Base-by-base conservation (phyloP, 2,329 filamentous ascomycete species). In the Acrodontium crateriforme region DNA sequence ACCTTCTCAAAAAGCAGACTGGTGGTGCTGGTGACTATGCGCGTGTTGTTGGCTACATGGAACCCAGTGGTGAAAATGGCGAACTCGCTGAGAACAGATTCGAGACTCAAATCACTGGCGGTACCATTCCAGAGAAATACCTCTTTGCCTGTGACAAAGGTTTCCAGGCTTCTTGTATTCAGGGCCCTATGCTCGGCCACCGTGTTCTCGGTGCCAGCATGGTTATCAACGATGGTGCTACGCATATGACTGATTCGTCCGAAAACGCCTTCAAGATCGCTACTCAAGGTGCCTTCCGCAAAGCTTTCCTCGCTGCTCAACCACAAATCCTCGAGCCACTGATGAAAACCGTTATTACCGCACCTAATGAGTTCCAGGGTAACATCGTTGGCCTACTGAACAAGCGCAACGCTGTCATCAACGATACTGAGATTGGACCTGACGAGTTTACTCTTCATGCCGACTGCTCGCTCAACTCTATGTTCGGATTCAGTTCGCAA, bases 281-380 rank as follows among this genome's bases (percentile, higher is more conserved):
- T 9, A 92, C 89, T 2, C 83, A 93, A 56, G 81, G 93, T 64
- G 89, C 89, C 15, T 98, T 98, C 75, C 75, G 80, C 44, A 93
- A 94, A 61, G 79, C 83, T 11, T 95, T 98, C 62, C 65, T 69
- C 35, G 73, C 80, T 9, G 82, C 78, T 18, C 71, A 74, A 28
- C 85, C 87, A 3, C 71, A 82, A 46, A 76, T 98, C 7, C 72
- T 98, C 18, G 89, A 98, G 59, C 89, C 89, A 4, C 62, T 98
- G 30, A 98, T 98, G 89, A 95, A 94, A 69, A 94, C 84, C 1
- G 85, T 84, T 36, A 84, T 98, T 47, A 93, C 84, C 17, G 85
- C 89, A 1, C 89, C 89, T 25, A 83, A 80, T 49, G 89, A 98
- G 65, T 98, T 95, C 67, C 89, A 98, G 60, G 89, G 89, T 51